Evolutionary conservation across 495 filamentous ascomycete genomes (phyloP), one percentile per base, ranked within the genome.

Genomic region (Geopyxis carbonaria): DNA sequence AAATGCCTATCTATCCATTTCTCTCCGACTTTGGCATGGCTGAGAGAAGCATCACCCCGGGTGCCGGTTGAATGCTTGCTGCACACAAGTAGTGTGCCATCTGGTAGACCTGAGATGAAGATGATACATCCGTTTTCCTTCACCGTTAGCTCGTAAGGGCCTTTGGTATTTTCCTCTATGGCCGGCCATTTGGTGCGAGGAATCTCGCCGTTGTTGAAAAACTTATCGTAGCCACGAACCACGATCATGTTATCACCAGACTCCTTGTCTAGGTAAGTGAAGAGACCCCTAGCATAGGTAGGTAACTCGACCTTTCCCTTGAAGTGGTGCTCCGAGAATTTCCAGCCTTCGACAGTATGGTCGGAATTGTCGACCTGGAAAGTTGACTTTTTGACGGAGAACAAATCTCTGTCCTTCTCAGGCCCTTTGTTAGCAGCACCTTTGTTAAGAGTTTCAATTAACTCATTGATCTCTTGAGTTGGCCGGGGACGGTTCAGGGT

Each of bases 81-180:
- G 68, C 87, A 95, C 13, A 95, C 85, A 5, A 97, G 64, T 18
- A 97, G 62, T 1, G 78, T 79, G 30, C 68, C 86, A 48, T 91
- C 85, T 48, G 89, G 78, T 18, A 97, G 64, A 6, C 83, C 89
- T 18, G 82, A 79, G 31, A 95, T 80, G 63, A 97, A 97, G 31
- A 97, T 94, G 59, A 97, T 97, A 52, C 89, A 97, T 6, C 89
- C 89, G 56, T 97, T 97, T 57, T 97, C 89, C 60, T 97, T 97
- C 44, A 95, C 68, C 38, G 82, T 93, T 19, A 95, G 65, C 61
- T 97, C 91, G 48, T 95, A 97, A 0, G 89, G 91, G 1, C 81
- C 86, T 44, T 72, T 63, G 1, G 89, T 95, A 31, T 80, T 69
- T 5, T 59, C 60, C 49, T 77, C 63, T 38, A 97, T 79, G 55